phyloP scores from a whole-genome alignment of 2,329 filamentous ascomycete species.

The Phyllosticta citrichinensis region DNA sequence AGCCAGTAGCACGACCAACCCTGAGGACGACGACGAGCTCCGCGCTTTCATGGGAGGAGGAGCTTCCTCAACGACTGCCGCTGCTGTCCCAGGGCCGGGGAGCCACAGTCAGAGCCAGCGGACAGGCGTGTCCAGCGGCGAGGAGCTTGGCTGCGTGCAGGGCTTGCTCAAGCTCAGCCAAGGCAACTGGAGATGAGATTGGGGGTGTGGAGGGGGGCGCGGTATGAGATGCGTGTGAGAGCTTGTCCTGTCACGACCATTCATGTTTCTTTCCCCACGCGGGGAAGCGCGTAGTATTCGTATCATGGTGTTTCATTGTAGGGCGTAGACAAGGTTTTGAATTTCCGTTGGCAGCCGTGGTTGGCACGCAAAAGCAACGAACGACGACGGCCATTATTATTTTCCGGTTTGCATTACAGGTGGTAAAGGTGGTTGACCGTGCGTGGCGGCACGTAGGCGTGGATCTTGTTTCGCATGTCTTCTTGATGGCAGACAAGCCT shows the following conservation, averaged over 20 bases:
- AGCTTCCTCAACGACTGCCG: slow-evolving; percentile 33
- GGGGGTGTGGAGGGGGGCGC: too few relatives aligned
- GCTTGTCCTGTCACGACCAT: neutral
- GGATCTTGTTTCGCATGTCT: too few relatives aligned
- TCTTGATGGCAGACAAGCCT: too few relatives aligned
- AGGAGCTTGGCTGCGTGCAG: slow-evolving; percentile 79
- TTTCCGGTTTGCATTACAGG: neutral
- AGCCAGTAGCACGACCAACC: slow-evolving; percentile 18
- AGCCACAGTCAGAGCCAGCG: slow-evolving; percentile 41
- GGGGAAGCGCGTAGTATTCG: neutral
- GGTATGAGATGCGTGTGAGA: neutral
- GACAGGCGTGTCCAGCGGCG: slow-evolving; percentile 31
- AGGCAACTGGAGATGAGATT: slow-evolving; percentile 59
- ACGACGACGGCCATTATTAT: neutral
- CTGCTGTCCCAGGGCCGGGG: slow-evolving; percentile 42
- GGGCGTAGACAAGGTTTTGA: neutral
- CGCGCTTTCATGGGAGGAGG: slow-evolving; percentile 62
- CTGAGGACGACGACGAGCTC: slow-evolving; percentile 52
- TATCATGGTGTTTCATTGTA: neutral
- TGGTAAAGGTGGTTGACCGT: neutral
- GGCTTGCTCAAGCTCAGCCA: slow-evolving; percentile 82
- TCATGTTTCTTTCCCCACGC: neutral
- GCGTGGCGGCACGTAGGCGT: too few relatives aligned
- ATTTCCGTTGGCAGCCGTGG: neutral
- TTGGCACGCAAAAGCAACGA: neutral